Percentiles rank a stretch among this genome's conserved stretches.
These are phyloP conservation scores for Mucor velutinosus DNA, from an alignment of 371 early-diverging fungal genomes.

Conservation along the genomic window DNA sequence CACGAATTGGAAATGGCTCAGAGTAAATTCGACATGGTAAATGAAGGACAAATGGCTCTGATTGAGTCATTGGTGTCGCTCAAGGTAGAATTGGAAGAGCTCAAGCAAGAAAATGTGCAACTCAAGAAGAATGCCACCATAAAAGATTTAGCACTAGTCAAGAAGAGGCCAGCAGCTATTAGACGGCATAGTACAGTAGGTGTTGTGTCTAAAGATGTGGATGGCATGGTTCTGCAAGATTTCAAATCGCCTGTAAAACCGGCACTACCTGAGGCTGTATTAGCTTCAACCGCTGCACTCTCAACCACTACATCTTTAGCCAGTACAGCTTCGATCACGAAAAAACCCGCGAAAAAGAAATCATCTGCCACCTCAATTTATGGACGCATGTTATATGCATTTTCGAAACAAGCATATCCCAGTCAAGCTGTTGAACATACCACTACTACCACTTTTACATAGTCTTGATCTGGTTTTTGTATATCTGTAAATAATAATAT, in stretches of 20 bases:
- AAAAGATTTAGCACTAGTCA: not conserved
- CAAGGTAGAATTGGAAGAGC: conserved; percentile 37
- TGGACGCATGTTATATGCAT: conserved; percentile 16
- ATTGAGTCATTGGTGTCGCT: conserved; percentile 35
- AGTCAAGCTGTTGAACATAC: not conserved
- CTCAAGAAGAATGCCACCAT: not conserved
- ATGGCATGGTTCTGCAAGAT: not conserved
- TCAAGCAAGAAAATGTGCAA: conserved; percentile 12
- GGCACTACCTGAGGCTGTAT: not conserved
- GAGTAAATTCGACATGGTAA: conserved; percentile 41
- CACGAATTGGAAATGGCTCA: conserved; percentile 34
- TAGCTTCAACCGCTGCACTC: too few species aligned
- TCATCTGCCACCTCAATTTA: conserved; percentile 2
- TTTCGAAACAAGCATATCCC: not conserved
- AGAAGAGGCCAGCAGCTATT: not conserved
- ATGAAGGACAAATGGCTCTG: conserved; percentile 46
- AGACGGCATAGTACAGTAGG: conserved; percentile 10
- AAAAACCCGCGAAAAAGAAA: not conserved
- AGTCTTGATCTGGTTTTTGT: too few species aligned
- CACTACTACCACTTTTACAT: too few species aligned
- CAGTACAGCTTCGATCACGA: not conserved
- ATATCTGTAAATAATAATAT: too few species aligned
- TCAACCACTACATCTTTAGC: too few species aligned
- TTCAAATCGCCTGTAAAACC: not conserved
- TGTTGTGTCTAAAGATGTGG: not conserved